Evolutionary conservation across 345 rosid species (phyloP), one percentile per base, ranked within the genome.

Genomic region (Boechera stricta): DNA sequence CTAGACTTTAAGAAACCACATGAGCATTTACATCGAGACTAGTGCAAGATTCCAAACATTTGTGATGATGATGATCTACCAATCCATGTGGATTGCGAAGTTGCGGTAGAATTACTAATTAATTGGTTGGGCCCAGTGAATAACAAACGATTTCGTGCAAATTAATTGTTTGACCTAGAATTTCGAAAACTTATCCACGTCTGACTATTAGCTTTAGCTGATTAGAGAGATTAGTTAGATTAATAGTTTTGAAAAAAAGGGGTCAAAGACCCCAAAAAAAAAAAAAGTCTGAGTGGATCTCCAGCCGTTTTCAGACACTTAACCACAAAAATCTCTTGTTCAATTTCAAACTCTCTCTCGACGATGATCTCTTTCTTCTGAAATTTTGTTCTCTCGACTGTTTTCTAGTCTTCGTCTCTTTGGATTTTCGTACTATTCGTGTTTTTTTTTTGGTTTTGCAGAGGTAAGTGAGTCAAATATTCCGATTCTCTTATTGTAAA

Each of bases 221-320:
- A 42, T 42, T 41, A 38, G 42, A 38, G 42, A 8, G 15, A 44
- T 15, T 11, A 51, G 57, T 42, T 42, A 63, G 76, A 61, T 38
- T 26, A 51, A 28, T 26, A 31, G 11, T 7, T 24, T 31, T 31
- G 36, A 0, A 29, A 61, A 60, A 71, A 71, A 4, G 16, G 10
- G 10, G 26, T 45, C 31, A 71, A 60, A 48, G 45, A 66, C 44
- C 1, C 29, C n/a, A 54, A 47, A 5, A 45, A 45, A 38, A 8
- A 38, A 36, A 6, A 18, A 31, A 44, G 66, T 66, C 70, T 61
- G 80, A 75, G 80, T 69, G 49, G 64, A 62, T 69, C 80, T 61
- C 29, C 75, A 52, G 80, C 80, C 66, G 71, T 55, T 33, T 75
- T 63, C 60, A 71, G 33, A 77, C 65, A 54, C 58, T 52, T 13